Base-by-base conservation (phyloP, 2,329 filamentous ascomycete species). In the Penicillium expansum region DNA sequence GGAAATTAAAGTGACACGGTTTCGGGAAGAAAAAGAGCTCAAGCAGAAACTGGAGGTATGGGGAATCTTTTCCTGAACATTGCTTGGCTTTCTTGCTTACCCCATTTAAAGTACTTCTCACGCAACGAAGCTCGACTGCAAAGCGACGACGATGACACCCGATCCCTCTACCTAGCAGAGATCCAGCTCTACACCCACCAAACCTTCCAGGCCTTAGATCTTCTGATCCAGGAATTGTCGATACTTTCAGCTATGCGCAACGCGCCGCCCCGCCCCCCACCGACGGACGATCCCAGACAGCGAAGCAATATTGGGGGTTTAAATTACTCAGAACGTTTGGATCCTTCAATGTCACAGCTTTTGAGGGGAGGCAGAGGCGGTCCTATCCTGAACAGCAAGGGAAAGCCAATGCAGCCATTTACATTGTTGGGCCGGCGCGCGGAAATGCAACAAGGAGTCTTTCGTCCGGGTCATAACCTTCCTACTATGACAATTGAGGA, bases 401-500 rank as follows among this genome's bases (percentile, higher is more conserved):
- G 94, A 43, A 94, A 91, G 71, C 94, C 94, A 14, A 80, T 97
- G 65, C 86, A 92, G 66, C 93, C 93, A 0, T 97, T 99, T 69
- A 97, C 92, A 1, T 80, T 99, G 22, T 81, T 95, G 5, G 87
- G 88, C 57, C 88, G 82, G 63, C 84, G 94, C 37, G 86, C 91
- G 60, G 87, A 91, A 59, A 75, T 96, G 57, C 84, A 87, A 58
- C 82, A 87, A 57, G 89, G 89, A 3, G 93, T 99, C 0, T 99
- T 99, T 75, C 83, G 90, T 54, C 86, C 91, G 0, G 91, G 94
- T 8, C 94, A 99, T 72, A 97, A 91, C 75, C 78, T 99, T 57
- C 94, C 94, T 0, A 97, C 94, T 3, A 97, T 99, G 94, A 90
- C 86, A 1, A 97, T 99, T 60, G 94, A 99, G 66, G 94, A 99